Evolutionary conservation across 306 rosid species (phyloP), one percentile per base, ranked within the genome.

Genomic region (Ochetophila trinervis): DNA sequence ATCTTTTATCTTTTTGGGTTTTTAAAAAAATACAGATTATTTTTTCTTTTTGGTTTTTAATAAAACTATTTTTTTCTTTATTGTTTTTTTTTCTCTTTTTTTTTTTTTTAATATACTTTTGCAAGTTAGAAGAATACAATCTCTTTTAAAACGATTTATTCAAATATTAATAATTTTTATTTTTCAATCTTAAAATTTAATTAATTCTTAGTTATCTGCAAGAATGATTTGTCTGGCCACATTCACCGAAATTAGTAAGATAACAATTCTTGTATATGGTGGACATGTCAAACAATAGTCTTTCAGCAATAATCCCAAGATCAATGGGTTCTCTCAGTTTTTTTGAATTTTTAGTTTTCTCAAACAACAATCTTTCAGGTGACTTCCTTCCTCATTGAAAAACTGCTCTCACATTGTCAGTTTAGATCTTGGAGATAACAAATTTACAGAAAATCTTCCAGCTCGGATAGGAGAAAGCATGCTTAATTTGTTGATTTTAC

Each of bases 341-440:
- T 13, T 45, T 67, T 0, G 8, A 11, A 16, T 48, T 17, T 45
- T 49, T 68, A 53, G 48, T 69, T 4, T 34, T 75, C 54, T 49
- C 65, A 0, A 21, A 17, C 42, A 77, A 74, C 72, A 48, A 59
- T 1, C 49, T 78, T 0, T 66, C 65, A 0, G 71, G 83, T 0
- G n/a, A 10, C 30, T 76, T 50, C 79, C 79, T 61, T 79, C n/a
- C 66, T 79, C 21, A 18, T 52, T 52, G 19, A 9, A 0, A 27
- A 59, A 44, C 42, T 77, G 58, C 35, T 44, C 30, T 15, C 42
- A 12, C 2, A 51, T 40, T 8, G 6, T 18, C 2, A 57, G 71
- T 35, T 57, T 72, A 48, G 71, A 72, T 72, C 66, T 72, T 32
- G 22, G 66, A 36, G 66, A 47, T 0, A 81, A 70, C 22, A 62